Percentiles rank a stretch among this genome's conserved stretches.
Evolutionary conservation across 768 basidiomycete species (phyloP).

Genomic region (Butyriboletus loyo): DNA sequence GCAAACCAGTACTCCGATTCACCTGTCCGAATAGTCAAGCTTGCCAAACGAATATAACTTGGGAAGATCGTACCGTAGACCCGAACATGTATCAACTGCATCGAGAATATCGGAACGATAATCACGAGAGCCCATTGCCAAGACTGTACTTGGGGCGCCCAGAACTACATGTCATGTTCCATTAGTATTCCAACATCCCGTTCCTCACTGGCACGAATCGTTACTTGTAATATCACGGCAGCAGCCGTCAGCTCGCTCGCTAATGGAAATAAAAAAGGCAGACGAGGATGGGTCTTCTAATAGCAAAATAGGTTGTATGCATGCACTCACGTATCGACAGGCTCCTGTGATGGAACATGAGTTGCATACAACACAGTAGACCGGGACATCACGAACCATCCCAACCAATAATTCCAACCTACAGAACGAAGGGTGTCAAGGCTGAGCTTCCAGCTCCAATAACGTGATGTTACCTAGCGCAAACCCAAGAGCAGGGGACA

Average conservation of each 20-base stretch:
- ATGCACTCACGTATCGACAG: constrained; percentile 37
- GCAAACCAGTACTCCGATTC: constrained; percentile 67
- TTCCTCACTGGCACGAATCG: background rate
- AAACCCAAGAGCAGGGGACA: constrained; percentile 59
- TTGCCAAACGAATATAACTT: background rate
- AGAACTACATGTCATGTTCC: constrained; percentile 27
- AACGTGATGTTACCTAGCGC: constrained; percentile 40
- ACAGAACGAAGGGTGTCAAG: background rate
- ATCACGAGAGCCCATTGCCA: constrained; percentile 60
- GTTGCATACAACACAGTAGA: background rate
- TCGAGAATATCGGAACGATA: constrained; percentile 48
- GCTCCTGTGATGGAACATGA: constrained; percentile 27
- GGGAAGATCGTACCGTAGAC: constrained; percentile 46
- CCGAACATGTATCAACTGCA: constrained; percentile 55
- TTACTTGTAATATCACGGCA: constrained; percentile 48
- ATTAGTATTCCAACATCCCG: background rate
- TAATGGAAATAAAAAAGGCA: constrained; percentile 17
- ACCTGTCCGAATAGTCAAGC: constrained; percentile 30
- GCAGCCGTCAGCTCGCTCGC: constrained; percentile 61
- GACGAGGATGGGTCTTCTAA: constrained; percentile 3
- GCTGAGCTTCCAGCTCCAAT: background rate
- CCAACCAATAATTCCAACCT: constrained; percentile 61
- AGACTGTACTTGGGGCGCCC: constrained; percentile 45
- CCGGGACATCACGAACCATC: constrained; percentile 32
- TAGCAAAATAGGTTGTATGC: background rate